A percentile compares a stretch with the other conserved stretches of the same genome.
Evolutionary conservation across 768 basidiomycete species (phyloP).

Genomic region (Paxillus ammoniavirescens): DNA sequence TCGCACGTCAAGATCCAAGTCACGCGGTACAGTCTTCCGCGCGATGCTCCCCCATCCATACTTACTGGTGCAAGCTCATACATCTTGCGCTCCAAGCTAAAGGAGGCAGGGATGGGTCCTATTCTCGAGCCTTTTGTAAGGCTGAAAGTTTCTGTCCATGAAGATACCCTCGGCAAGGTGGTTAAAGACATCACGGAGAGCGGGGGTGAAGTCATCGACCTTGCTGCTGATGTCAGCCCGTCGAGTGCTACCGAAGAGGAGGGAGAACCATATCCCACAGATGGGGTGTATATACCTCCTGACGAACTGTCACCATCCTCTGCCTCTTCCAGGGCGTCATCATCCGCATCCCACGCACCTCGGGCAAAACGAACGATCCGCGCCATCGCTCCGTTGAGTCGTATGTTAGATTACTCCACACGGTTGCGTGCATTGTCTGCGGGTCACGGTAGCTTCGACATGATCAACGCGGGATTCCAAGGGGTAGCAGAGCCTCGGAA

Average conservation of each 20-base stretch:
- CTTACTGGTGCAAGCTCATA: constrained; percentile 64
- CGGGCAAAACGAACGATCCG: constrained; percentile 62
- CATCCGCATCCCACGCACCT: constrained; percentile 32
- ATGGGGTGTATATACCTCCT: constrained; percentile 76
- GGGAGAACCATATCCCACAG: constrained; percentile 45
- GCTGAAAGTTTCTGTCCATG: constrained; percentile 65
- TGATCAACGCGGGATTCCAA: constrained; percentile 75
- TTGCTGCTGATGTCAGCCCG: constrained; percentile 45
- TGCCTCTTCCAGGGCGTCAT: constrained; percentile 27
- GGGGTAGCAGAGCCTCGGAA: constrained; percentile 59
- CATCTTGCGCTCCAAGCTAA: constrained; percentile 61
- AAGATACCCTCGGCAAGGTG: constrained; percentile 70
- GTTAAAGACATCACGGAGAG: constrained; percentile 84
- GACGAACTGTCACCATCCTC: constrained; percentile 74
- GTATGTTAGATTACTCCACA: constrained; percentile 78
- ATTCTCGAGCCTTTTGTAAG: constrained; percentile 77
- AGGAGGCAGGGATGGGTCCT: constrained; percentile 64
- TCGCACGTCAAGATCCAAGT: constrained; percentile 63
- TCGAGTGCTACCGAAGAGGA: constrained; percentile 38
- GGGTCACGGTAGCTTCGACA: constrained; percentile 80
- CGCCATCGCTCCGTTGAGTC: constrained; percentile 75
- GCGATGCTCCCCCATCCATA: constrained; percentile 45
- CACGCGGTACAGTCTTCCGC: constrained; percentile 40
- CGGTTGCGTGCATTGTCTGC: constrained; percentile 78
- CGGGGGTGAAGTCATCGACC: constrained; percentile 74